Base-by-base conservation (phyloP, 225 moss, liverwort and hornwort species). In the Pseudoscleropodium purum region DNA sequence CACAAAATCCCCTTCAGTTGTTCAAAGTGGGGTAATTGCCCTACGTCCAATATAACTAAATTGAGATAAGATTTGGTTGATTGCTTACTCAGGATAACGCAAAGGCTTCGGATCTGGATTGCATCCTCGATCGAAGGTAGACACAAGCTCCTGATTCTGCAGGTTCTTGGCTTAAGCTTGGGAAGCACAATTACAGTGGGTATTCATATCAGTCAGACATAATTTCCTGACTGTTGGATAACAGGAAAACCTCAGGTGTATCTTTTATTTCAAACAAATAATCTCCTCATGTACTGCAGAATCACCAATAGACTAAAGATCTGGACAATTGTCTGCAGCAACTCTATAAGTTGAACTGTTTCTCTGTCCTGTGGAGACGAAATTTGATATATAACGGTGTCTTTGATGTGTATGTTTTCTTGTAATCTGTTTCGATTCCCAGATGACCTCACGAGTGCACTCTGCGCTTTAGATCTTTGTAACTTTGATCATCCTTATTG, bases 51-150 rank as follows among this genome's bases (percentile, higher is more conserved):
- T 51, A 47, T 34, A 61, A 51, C 45, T 74, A 65, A 82, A 85
- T 91, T 89, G 87, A 91, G 83, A 90, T 75, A 62, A 85, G 65
- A 87, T 88, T 83, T 93, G 59, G 60, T 87, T 83, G 88, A 83
- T 82, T 87, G 89, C 87, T 91, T 88, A 86, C 87, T 91, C 91
- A 86, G 89, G 89, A 43, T 79, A 85, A 60, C 78, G 88, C 83
- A 49, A 88, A 88, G 82, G 41, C 88, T 85, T 88, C 59, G 91
- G 73, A 86, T 83, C 82, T 89, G 91, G 89, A 93, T 78, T 89
- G 82, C 82, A 85, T 79, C 85, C 72, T 47, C 89, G 67, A 86
- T 88, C 85, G 90, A 86, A 63, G 79, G 62, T 86, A 90, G 66
- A 54, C 84, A 70, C 47, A 88, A 90, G 56, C 80, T 80, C 75